Percentiles rank a stretch among this genome's conserved stretches.
Evolutionary conservation across 2,329 filamentous ascomycete species (phyloP).

Genomic region (Ascocoryne sarcoides): DNA sequence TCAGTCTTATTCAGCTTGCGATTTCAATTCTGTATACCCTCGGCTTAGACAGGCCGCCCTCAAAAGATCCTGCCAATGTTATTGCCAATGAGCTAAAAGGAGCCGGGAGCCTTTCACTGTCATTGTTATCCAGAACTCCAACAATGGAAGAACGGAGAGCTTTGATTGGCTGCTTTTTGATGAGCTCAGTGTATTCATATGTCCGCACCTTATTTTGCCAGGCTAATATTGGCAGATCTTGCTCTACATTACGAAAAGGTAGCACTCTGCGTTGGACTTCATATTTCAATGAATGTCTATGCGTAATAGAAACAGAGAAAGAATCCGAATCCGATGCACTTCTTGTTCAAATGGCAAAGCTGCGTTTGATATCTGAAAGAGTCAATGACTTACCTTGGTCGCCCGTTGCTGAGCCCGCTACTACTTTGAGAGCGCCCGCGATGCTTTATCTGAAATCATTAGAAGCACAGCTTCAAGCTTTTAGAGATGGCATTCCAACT

Average conservation of each 20-base stretch:
- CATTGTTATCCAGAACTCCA: slow-evolving; percentile 1
- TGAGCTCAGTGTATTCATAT: slow-evolving; percentile 7
- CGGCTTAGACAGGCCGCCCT: slow-evolving; percentile 7
- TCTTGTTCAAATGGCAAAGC: slow-evolving; percentile 7
- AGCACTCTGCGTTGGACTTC: slow-evolving; percentile 6
- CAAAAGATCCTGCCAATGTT: slow-evolving; percentile 2
- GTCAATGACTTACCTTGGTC: slow-evolving; percentile 3
- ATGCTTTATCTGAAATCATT: slow-evolving; percentile 7
- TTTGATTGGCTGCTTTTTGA: slow-evolving; percentile 6
- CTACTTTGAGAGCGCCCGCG: not conserved
- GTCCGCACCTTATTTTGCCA: not conserved
- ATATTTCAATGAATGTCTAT: slow-evolving; percentile 7
- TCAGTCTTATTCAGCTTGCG: slow-evolving; percentile 6
- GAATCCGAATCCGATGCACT: slow-evolving; percentile 6
- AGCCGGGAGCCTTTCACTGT: not conserved
- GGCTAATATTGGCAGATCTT: slow-evolving; percentile 3
- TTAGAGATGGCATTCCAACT: slow-evolving; percentile 4
- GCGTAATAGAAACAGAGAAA: not conserved
- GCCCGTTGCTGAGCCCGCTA: not conserved
- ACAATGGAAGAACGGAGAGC: slow-evolving; percentile 8
- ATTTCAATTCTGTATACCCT: slow-evolving; percentile 6
- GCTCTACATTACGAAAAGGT: slow-evolving; percentile 3
- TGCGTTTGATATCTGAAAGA: slow-evolving; percentile 4
- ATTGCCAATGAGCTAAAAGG: slow-evolving; percentile 6
- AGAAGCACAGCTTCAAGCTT: slow-evolving; percentile 3